phyloP scores from a whole-genome alignment of 2,329 filamentous ascomycete genomes.

The Dactylellina parvicollis region DNA sequence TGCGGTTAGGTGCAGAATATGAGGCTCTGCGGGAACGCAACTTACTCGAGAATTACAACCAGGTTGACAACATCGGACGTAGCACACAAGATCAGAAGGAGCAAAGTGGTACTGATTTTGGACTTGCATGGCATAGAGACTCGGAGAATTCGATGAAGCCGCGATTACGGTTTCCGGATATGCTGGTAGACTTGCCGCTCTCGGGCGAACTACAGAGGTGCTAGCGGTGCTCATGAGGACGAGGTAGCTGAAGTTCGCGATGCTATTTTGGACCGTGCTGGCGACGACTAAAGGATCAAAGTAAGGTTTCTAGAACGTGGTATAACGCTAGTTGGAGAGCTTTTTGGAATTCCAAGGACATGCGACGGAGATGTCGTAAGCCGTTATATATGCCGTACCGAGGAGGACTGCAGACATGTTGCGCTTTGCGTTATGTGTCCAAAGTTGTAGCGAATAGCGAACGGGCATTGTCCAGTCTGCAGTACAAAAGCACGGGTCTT shows the following conservation, averaged over 20 bases:
- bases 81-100: slow-evolving; percentile 28
- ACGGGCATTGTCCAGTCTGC: not conserved
- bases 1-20: slow-evolving; percentile 2
- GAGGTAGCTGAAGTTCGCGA: not conserved
- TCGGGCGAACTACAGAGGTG: slow-evolving; percentile 35
- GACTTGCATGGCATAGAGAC: slow-evolving; percentile 1
- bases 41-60: slow-evolving; percentile 26
- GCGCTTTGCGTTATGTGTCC: slow-evolving; percentile 17
- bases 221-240: slow-evolving; percentile 19
- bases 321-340: slow-evolving; percentile 6
- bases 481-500: slow-evolving; percentile 6
- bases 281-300: not conserved
- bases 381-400: slow-evolving; percentile 27
- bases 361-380: slow-evolving; percentile 20
- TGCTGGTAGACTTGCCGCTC: slow-evolving; percentile 12
- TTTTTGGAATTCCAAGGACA: slow-evolving; percentile 23
- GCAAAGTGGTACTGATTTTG: slow-evolving; percentile 23
- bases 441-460: slow-evolving; percentile 13
- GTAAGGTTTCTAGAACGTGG: not conserved
- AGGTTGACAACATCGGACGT: slow-evolving; percentile 41
- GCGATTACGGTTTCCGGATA: slow-evolving; percentile 26
- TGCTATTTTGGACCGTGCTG: not conserved
- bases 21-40: slow-evolving; percentile 6
- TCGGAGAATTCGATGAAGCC: not conserved
- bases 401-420: not conserved